phyloP scores from a whole-genome alignment of 2,329 filamentous ascomycete genomes.

The Xylariaceae sp. region DNA sequence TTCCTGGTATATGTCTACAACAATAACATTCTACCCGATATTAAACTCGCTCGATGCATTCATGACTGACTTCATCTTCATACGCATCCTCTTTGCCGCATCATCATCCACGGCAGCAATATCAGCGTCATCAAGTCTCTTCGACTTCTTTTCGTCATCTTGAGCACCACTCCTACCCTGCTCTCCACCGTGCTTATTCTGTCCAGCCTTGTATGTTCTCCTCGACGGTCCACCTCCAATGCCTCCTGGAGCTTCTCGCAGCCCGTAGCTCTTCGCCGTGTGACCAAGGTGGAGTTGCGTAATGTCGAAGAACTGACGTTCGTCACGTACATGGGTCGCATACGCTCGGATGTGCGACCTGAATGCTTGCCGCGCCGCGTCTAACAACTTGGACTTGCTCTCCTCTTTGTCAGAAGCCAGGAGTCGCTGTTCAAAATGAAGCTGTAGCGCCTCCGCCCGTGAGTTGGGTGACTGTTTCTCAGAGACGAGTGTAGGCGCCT shows the following conservation, averaged over 20 bases:
- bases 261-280: constrained; percentile 86
- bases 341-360: constrained; percentile 93
- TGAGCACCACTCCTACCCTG: constrained; percentile 24
- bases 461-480: constrained; percentile 45
- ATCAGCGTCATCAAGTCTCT: constrained; percentile 33
- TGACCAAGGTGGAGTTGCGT: constrained; percentile 88
- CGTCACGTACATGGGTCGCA: constrained; percentile 84
- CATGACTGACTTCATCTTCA: constrained; percentile 58
- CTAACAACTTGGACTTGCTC: constrained; percentile 57
- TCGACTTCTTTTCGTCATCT: constrained; percentile 22
- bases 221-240: constrained; percentile 62
- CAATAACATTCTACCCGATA: constrained; percentile 47
- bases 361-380: constrained; percentile 80
- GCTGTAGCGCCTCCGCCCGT: constrained; percentile 55
- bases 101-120: constrained; percentile 51
- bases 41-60: constrained; percentile 65
- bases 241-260: constrained; percentile 83
- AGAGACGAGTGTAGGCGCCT: constrained; percentile 49
- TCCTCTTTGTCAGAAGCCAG: constrained; percentile 37
- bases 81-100: constrained; percentile 62
- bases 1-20: not conserved
- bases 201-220: constrained; percentile 38
- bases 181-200: constrained; percentile 31
- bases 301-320: constrained; percentile 87
- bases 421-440: constrained; percentile 59